A percentile compares a stretch with the other conserved stretches of the same genome.
Evolutionary conservation across 2,329 filamentous ascomycete genomes (phyloP).

Genomic region (Fusarium kyushuense): DNA sequence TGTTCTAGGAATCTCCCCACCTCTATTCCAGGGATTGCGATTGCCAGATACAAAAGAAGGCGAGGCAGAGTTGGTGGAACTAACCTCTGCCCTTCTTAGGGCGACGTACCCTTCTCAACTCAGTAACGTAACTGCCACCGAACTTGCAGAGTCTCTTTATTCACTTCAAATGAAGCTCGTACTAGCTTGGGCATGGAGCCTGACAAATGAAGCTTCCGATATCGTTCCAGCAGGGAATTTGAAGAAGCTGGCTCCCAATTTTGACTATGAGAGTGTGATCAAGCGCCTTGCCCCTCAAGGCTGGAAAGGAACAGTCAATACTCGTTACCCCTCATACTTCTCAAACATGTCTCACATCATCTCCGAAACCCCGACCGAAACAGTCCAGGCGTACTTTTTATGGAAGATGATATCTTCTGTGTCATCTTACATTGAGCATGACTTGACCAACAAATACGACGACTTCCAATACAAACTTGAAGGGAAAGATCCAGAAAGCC

Average conservation of each 20-base stretch:
- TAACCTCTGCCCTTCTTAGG: slow-evolving; percentile 15
- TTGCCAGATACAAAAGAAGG: neutral
- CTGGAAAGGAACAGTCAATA: slow-evolving; percentile 4
- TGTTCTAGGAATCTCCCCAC: neutral
- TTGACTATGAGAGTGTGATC: slow-evolving; percentile 28
- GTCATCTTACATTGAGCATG: slow-evolving; percentile 66
- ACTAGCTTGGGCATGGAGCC: neutral
- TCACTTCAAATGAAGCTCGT: neutral
- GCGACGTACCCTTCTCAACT: slow-evolving; percentile 25
- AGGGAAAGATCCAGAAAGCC: slow-evolving; percentile 55
- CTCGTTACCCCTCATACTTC: neutral
- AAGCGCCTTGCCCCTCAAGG: slow-evolving; percentile 21
- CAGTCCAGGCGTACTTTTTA: slow-evolving; percentile 71
- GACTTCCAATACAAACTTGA: slow-evolving; percentile 71
- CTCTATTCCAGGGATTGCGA: neutral
- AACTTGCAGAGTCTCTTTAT: neutral
- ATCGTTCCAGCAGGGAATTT: neutral
- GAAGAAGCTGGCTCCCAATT: slow-evolving; percentile 12
- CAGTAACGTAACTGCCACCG: neutral
- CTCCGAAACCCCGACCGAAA: slow-evolving; percentile 62
- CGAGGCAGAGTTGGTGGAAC: neutral
- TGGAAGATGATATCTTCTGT: slow-evolving; percentile 72
- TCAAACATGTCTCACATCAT: neutral
- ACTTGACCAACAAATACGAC: slow-evolving; percentile 69
- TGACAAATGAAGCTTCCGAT: neutral